Evolutionary conservation across 2,329 filamentous ascomycete genomes (phyloP).

Genomic region (Penicillium aurantiogriseum): DNA sequence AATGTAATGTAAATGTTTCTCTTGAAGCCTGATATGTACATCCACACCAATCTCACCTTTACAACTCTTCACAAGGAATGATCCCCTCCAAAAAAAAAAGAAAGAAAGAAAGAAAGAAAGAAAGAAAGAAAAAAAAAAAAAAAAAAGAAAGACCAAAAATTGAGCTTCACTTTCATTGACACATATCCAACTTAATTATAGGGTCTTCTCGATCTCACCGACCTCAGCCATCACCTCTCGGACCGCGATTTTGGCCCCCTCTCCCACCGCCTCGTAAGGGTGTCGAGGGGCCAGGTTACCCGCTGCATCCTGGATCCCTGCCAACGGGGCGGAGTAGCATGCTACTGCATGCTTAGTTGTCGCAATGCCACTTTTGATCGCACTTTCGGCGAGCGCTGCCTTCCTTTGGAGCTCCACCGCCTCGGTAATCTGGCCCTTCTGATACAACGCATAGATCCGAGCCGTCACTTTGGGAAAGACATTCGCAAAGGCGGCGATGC

Average conservation of each 20-base stretch:
- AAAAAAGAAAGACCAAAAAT: background rate
- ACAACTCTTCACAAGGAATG: too few species aligned
- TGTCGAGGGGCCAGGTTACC: slow-evolving; percentile 57
- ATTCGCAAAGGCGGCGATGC: slow-evolving; percentile 58
- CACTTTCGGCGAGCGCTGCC: slow-evolving; percentile 63
- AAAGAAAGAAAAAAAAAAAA: too few species aligned
- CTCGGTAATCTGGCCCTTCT: slow-evolving; percentile 55
- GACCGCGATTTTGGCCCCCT: slow-evolving; percentile 45
- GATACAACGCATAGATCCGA: slow-evolving; percentile 60
- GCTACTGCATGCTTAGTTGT: slow-evolving; percentile 65
- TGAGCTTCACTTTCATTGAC: background rate
- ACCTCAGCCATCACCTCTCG: slow-evolving; percentile 29
- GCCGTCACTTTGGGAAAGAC: slow-evolving; percentile 57
- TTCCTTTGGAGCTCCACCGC: slow-evolving; percentile 60
- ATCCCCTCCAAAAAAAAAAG: too few species aligned
- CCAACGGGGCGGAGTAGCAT: slow-evolving; percentile 57
- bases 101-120: too few species aligned
- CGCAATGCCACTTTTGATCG: slow-evolving; percentile 65
- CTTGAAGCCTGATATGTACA: too few species aligned
- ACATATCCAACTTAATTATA: slow-evolving; percentile 1
- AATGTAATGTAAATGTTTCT: too few species aligned
- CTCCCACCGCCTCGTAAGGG: slow-evolving; percentile 55
- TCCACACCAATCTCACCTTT: too few species aligned
- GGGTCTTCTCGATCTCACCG: slow-evolving; percentile 17
- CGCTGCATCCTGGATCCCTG: slow-evolving; percentile 60